Evolutionary conservation across 345 rosid species (phyloP).

Genomic region (Crucihimalaya himalaica): DNA sequence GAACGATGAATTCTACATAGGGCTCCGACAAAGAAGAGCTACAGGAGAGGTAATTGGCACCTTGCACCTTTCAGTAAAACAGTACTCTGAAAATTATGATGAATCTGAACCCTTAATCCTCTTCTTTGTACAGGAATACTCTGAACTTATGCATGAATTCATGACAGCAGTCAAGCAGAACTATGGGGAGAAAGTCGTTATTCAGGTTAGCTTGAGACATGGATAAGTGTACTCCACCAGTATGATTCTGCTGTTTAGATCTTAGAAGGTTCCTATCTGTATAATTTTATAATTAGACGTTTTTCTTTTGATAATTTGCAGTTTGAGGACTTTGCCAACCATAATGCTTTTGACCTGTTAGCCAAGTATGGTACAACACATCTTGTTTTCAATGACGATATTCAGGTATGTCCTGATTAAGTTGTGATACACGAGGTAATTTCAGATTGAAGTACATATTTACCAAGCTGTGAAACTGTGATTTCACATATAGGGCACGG

Average conservation of each 20-base stretch:
- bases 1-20: constrained; percentile 94
- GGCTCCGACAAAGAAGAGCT: constrained; percentile 93
- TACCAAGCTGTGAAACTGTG: constrained; percentile 11
- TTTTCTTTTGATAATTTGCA: constrained; percentile 42
- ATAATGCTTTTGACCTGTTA: constrained; percentile 90
- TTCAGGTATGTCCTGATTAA: constrained; percentile 62
- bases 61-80: constrained; percentile 27
- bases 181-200: constrained; percentile 90
- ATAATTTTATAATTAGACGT: neutral
- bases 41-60: constrained; percentile 71
- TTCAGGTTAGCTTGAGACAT: constrained; percentile 62
- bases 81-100: constrained; percentile 9
- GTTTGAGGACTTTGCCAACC: constrained; percentile 99
- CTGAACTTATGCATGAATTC: constrained; percentile 91
- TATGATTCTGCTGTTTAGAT: neutral
- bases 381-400: constrained; percentile 97
- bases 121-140: constrained; percentile 66
- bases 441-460: neutral
- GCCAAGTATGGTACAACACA: constrained; percentile 89
- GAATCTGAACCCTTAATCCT: constrained; percentile 16
- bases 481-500: constrained; percentile 71
- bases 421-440: constrained; percentile 13
- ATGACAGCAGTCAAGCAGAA: constrained; percentile 94
- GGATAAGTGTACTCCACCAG: constrained; percentile 17
- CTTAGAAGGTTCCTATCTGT: neutral